phyloP scores from a whole-genome alignment of 345 rosid genomes.

The Schrenkiella parvula region DNA sequence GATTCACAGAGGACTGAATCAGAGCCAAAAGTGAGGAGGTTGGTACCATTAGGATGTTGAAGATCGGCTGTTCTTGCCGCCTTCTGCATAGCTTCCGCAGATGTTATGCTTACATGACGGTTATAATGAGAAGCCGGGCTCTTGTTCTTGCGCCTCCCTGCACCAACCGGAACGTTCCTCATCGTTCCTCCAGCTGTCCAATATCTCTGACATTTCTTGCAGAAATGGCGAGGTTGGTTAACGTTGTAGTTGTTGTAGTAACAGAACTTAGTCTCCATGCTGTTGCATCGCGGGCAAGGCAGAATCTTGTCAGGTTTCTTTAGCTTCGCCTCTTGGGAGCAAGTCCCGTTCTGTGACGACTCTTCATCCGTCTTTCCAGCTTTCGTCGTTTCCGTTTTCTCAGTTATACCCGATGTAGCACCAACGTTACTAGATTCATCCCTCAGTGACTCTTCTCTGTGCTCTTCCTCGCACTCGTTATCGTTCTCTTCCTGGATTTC shows the following conservation, averaged over 20 bases:
- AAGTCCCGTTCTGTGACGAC: conserved; percentile 40
- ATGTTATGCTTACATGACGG: conserved; percentile 55
- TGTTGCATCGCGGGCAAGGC: conserved; percentile 90
- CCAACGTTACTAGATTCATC: conserved; percentile 17
- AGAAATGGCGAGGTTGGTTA: conserved; percentile 90
- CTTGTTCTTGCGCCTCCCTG: conserved; percentile 94
- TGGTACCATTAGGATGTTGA: conserved; percentile 61
- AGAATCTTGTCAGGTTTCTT: conserved; percentile 86
- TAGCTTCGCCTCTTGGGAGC: conserved; percentile 51
- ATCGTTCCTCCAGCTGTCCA: conserved; percentile 98
- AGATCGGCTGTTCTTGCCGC: conserved; percentile 36
- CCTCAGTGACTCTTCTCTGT: conserved; percentile 32
- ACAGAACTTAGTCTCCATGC: conserved; percentile 94
- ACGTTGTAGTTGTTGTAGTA: conserved; percentile 93
- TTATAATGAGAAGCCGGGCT: conserved; percentile 59
- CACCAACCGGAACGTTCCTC: conserved; percentile 95
- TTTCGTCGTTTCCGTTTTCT: conserved; percentile 6
- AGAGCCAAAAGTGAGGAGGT: conserved; percentile 67
- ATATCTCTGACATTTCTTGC: conserved; percentile 94
- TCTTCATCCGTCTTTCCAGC: conserved; percentile 42
- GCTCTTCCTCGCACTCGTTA: conserved; percentile 31
- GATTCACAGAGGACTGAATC: conserved; percentile 77
- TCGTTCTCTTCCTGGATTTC: conserved; percentile 36
- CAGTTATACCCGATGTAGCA: conserved; percentile 30
- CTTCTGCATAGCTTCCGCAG: conserved; percentile 52